Evolutionary conservation across 2,329 filamentous ascomycete species (phyloP).

Genomic region (Ceratocystis papillata): DNA sequence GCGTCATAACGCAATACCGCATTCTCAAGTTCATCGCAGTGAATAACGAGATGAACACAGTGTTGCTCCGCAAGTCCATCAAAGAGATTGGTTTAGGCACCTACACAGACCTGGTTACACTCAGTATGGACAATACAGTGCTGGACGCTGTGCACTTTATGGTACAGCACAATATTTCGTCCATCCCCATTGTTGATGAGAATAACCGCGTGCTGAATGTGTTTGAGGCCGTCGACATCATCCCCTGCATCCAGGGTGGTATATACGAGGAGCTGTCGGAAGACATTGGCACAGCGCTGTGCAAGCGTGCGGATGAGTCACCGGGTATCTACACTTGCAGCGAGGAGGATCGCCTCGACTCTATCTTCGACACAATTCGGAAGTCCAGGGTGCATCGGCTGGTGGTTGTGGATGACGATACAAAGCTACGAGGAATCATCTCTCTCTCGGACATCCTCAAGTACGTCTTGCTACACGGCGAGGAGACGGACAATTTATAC

Average conservation of each 20-base stretch:
- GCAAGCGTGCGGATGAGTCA: slow-evolving; percentile 80
- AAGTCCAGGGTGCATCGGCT: slow-evolving; percentile 89
- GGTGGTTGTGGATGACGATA: slow-evolving; percentile 84
- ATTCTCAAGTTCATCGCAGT: slow-evolving; percentile 98
- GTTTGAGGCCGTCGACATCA: slow-evolving; percentile 95
- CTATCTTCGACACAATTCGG: slow-evolving; percentile 92
- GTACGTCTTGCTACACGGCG: slow-evolving; percentile 76
- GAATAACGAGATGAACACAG: slow-evolving; percentile 75
- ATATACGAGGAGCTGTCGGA: slow-evolving; percentile 82
- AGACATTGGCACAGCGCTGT: slow-evolving; percentile 77
- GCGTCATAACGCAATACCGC: slow-evolving; percentile 94
- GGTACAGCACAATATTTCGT: slow-evolving; percentile 87
- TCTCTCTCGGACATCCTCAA: slow-evolving; percentile 94
- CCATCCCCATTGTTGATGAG: slow-evolving; percentile 80
- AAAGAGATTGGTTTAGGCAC: slow-evolving; percentile 76
- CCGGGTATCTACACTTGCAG: slow-evolving; percentile 95
- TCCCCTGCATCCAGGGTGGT: slow-evolving; percentile 86
- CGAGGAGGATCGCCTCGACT: slow-evolving; percentile 80
- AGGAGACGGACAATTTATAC: slow-evolving; percentile 40
- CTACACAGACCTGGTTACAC: slow-evolving; percentile 69
- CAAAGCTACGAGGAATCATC: slow-evolving; percentile 74
- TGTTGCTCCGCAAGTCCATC: slow-evolving; percentile 77
- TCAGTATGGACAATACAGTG: slow-evolving; percentile 79
- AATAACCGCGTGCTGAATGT: slow-evolving; percentile 76
- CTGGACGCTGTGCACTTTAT: slow-evolving; percentile 90